Evolutionary conservation across 331 rosid species (phyloP).

Genomic region (Malus hybrid): DNA sequence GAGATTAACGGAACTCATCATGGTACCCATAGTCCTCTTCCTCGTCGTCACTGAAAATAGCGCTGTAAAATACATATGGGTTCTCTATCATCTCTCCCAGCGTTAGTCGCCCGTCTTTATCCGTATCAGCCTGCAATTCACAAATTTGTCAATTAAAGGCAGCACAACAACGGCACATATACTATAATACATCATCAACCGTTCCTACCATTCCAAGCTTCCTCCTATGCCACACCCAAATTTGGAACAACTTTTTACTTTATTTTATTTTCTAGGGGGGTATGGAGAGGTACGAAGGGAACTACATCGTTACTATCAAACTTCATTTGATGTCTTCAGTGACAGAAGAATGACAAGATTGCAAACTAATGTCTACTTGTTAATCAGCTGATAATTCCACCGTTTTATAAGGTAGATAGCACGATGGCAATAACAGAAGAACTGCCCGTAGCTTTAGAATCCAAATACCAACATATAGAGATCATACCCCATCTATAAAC

Average conservation of each 20-base stretch:
- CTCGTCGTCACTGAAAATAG: slow-evolving; percentile 75
- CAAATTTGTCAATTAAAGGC: not conserved
- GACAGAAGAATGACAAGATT: not conserved
- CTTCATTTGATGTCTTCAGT: not conserved
- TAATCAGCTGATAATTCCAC: not conserved
- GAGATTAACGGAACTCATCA: slow-evolving; percentile 81
- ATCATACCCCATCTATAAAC: not conserved
- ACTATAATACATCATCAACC: too few relatives aligned
- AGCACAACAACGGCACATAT: not conserved
- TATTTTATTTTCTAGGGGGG: too few relatives aligned
- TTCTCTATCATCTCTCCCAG: slow-evolving; percentile 91
- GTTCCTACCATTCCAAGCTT: too few relatives aligned
- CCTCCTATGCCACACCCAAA: too few relatives aligned
- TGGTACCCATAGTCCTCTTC: slow-evolving; percentile 68
- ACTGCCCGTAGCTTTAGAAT: not conserved
- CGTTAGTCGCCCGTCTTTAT: slow-evolving; percentile 83
- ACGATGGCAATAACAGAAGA: not conserved
- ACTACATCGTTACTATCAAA: not conserved
- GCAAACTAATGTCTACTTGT: not conserved
- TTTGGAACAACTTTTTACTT: too few relatives aligned
- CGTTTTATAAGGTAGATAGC: not conserved
- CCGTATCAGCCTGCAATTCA: slow-evolving; percentile 67
- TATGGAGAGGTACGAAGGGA: too few relatives aligned
- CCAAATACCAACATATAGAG: not conserved
- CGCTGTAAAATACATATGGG: slow-evolving; percentile 93